phyloP scores from a whole-genome alignment of 768 basidiomycete genomes.

The Panaeolus cyanescens region DNA sequence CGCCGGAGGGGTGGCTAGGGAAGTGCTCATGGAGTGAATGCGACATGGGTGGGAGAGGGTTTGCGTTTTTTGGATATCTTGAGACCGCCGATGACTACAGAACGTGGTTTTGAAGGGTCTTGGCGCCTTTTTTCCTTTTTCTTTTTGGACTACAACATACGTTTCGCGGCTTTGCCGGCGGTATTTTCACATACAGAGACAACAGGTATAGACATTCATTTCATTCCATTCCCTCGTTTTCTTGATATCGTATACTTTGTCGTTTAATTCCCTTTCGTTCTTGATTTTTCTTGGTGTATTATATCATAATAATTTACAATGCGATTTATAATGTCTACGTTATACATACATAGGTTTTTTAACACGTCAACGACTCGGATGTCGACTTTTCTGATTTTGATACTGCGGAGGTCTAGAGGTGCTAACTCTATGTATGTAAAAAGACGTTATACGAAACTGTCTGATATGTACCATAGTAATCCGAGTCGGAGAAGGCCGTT shows the following conservation, averaged over 20 bases:
- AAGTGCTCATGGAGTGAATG: constrained; percentile 29
- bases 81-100: background rate
- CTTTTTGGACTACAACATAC: background rate
- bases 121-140: background rate
- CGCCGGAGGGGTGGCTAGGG: constrained; percentile 30
- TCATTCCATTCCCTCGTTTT: background rate
- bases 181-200: background rate
- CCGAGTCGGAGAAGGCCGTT: no score
- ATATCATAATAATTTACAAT: background rate
- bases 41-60: background rate
- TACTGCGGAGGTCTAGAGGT: no score
- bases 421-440: no score
- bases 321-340: background rate
- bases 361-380: no score
- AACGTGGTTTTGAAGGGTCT: background rate
- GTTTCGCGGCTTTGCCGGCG: background rate
- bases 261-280: no score
- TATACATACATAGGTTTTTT: no score
- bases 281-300: background rate
- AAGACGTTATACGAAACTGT: no score
- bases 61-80: no score
- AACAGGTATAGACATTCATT: background rate
- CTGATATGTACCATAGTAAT: no score
- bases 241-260: no score
- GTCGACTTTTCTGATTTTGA: no score